Conservation (phyloP, 1,139 yeast species). For the Scheffersomyces stambukii region DNA sequence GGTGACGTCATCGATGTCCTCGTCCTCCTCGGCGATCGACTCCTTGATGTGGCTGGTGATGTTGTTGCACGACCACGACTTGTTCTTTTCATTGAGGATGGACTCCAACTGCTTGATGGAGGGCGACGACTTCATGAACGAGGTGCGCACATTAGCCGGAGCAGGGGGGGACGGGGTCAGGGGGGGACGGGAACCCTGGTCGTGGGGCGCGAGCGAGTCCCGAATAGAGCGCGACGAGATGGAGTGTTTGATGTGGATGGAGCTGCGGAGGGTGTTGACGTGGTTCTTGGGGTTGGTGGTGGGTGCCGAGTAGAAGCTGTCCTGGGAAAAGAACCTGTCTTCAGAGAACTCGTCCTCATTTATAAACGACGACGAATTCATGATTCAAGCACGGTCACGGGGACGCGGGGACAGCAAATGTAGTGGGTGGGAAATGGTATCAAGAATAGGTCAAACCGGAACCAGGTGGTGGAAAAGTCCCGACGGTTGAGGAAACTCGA, state of each 20-base stretch:
- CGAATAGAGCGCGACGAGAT: slow-evolving; percentile 26
- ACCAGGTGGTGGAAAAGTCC: too few species aligned
- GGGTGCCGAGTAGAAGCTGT: slow-evolving; percentile 17
- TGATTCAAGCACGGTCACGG: too few species aligned
- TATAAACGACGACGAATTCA: too few species aligned
- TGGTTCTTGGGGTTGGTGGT: slow-evolving; percentile 24
- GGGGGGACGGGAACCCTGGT: slow-evolving; percentile 1
- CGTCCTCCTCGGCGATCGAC: slow-evolving; percentile 17
- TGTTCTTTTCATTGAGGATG: slow-evolving; percentile 32
- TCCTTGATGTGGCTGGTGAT: not conserved
- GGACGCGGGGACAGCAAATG: too few species aligned
- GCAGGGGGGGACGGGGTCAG: too few species aligned
- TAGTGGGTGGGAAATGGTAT: too few species aligned
- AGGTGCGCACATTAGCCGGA: slow-evolving; percentile 21
- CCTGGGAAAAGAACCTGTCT: slow-evolving; percentile 17
- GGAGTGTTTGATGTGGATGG: slow-evolving; percentile 46
- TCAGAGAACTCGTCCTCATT: too few species aligned
- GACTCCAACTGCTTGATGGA: slow-evolving; percentile 51
- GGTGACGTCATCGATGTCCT: slow-evolving; percentile 7
- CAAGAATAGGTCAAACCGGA: too few species aligned
- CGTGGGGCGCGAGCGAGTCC: slow-evolving; percentile 13
- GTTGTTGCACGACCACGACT: slow-evolving; percentile 2
- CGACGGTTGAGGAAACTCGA: too few species aligned
- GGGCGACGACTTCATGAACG: slow-evolving; percentile 51
- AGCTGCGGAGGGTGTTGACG: slow-evolving; percentile 42